Conservation (phyloP, 2,329 filamentous ascomycete species). For the Mollisia scopiformis region DNA sequence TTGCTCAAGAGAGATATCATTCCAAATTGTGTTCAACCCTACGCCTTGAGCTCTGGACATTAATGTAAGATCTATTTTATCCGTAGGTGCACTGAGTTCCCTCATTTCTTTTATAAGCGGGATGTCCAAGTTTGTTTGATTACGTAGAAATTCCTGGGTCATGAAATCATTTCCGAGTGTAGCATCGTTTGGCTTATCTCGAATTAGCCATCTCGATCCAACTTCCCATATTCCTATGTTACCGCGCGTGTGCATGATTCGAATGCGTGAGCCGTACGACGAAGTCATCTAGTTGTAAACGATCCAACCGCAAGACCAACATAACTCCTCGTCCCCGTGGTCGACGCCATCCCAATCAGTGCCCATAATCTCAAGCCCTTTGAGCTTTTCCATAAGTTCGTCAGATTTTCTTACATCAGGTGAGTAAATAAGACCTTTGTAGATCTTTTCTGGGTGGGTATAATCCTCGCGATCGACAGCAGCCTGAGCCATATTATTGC, state of each 20-base stretch:
- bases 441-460: not conserved
- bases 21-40: conserved; percentile 15
- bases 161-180: conserved; percentile 19
- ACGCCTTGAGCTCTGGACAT: conserved; percentile 20
- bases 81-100: conserved; percentile 12
- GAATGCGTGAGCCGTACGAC: conserved; percentile 19
- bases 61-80: conserved; percentile 13
- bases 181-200: conserved; percentile 18
- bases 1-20: conserved; percentile 12
- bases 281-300: not conserved
- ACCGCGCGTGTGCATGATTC: conserved; percentile 7
- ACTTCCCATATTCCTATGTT: conserved; percentile 18
- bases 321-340: conserved; percentile 11
- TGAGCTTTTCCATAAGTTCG: not conserved
- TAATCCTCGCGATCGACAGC: not conserved
- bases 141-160: conserved; percentile 19
- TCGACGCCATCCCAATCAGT: not conserved
- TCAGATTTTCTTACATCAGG: not conserved
- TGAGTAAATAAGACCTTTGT: not conserved
- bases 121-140: conserved; percentile 12
- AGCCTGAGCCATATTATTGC: not conserved
- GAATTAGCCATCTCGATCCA: conserved; percentile 17
- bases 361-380: not conserved
- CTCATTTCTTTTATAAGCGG: conserved; percentile 18
- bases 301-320: conserved; percentile 20